Percentiles rank a stretch among this genome's conserved stretches.
Conservation (phyloP, 257 asterid species). For the Craterostigma plantagineum region DNA sequence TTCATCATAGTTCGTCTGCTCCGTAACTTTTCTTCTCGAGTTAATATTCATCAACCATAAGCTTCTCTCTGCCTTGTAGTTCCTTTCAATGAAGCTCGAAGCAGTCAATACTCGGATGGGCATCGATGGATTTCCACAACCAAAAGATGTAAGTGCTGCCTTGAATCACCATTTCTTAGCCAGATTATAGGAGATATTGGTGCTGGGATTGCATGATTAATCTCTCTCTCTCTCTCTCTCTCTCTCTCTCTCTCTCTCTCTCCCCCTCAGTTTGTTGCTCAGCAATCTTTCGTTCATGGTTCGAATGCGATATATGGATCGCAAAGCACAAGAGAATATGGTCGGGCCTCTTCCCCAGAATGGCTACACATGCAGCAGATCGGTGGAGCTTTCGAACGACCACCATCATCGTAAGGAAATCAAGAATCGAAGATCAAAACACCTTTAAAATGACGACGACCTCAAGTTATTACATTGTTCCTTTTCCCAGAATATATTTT, state of each 20-base stretch:
- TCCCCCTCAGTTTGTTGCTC: constrained; percentile 24
- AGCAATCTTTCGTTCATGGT: constrained; percentile 37
- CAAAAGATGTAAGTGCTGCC: constrained; percentile 60
- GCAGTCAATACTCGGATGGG: constrained; percentile 58
- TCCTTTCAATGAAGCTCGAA: constrained; percentile 91
- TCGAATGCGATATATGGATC: constrained; percentile 28
- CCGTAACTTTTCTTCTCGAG: not conserved
- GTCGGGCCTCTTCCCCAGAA: constrained; percentile 41
- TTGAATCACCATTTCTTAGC: too few relatives aligned
- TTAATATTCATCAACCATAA: not conserved
- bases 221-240: too few relatives aligned
- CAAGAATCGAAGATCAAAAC: too few relatives aligned
- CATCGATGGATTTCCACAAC: constrained; percentile 45
- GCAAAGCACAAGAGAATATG: constrained; percentile 33
- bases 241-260: too few relatives aligned
- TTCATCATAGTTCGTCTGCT: not conserved
- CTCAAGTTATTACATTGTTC: too few relatives aligned
- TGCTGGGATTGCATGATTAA: too few relatives aligned
- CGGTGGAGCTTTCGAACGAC: constrained; percentile 33
- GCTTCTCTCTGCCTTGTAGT: constrained; percentile 19
- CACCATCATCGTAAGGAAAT: constrained; percentile 8
- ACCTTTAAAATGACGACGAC: too few relatives aligned
- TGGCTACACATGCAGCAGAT: constrained; percentile 83
- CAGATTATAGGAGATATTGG: too few relatives aligned
- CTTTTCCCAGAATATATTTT: too few relatives aligned